Percentiles rank a stretch among this genome's conserved stretches.
phyloP scores from a whole-genome alignment of 208 protist genomes.

The Trypanosoma theileri region DNA sequence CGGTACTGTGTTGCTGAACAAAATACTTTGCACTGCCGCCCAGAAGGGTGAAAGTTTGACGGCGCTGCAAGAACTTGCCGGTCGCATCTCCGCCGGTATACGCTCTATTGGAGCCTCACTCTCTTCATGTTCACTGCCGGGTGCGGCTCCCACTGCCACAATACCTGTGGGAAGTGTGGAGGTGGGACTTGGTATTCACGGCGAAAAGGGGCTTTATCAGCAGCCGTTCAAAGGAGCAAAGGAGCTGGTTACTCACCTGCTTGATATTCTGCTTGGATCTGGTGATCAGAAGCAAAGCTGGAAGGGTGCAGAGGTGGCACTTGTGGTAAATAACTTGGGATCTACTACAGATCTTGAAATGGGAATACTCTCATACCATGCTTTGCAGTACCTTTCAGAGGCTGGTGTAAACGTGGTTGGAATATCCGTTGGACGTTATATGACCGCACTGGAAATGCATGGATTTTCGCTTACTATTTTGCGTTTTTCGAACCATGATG shows the following conservation, averaged over 20 bases:
- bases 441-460: conserved; percentile 90
- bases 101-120: conserved; percentile 75
- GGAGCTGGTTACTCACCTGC: conserved; percentile 33
- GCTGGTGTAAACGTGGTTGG: conserved; percentile 43
- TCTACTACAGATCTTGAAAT: conserved; percentile 80
- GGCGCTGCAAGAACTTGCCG: conserved; percentile 46
- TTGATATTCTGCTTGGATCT: conserved; percentile 35
- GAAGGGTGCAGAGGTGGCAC: conserved; percentile 30
- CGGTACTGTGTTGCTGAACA: conserved; percentile 86
- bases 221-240: conserved; percentile 33
- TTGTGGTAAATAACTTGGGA: conserved; percentile 92
- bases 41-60: conserved; percentile 45
- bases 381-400: conserved; percentile 34
- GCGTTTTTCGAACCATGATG: conserved; percentile 30
- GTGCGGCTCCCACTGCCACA: conserved; percentile 43
- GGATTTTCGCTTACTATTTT: conserved; percentile 82
- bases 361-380: conserved; percentile 34
- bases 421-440: conserved; percentile 64
- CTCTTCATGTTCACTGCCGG: conserved; percentile 68
- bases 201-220: conserved; percentile 64
- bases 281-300: conserved; percentile 13
- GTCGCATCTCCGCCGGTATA: conserved; percentile 46
- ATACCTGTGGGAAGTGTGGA: conserved; percentile 57
- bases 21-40: conserved; percentile 76
- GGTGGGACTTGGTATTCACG: conserved; percentile 92